Conservation (phyloP, 2,329 filamentous ascomycete species). For the Leptoxyphium fumago region DNA sequence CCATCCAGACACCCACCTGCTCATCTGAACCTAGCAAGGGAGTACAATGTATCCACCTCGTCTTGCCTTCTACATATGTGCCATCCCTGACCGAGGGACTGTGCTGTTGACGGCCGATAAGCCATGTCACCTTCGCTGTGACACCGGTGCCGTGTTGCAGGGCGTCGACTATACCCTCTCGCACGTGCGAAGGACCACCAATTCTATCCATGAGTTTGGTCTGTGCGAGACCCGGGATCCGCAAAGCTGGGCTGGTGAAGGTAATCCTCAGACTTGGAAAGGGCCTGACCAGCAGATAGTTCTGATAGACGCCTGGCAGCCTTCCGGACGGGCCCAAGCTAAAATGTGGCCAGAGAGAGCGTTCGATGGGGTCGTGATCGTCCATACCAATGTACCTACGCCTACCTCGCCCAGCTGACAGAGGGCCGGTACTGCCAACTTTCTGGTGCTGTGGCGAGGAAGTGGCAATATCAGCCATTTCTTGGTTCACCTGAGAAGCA, state of each 20-base stretch:
- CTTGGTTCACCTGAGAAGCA: background rate
- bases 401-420: background rate
- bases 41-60: constrained; percentile 31
- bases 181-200: constrained; percentile 23
- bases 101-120: constrained; percentile 10
- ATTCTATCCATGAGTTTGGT: constrained; percentile 29
- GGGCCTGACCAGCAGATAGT: constrained; percentile 50
- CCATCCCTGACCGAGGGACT: constrained; percentile 2
- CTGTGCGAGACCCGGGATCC: constrained; percentile 50
- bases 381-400: constrained; percentile 18
- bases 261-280: constrained; percentile 51
- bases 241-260: constrained; percentile 53
- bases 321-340: constrained; percentile 19
- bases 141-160: constrained; percentile 24
- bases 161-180: constrained; percentile 25
- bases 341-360: constrained; percentile 16
- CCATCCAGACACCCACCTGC: constrained; percentile 32
- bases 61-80: constrained; percentile 10
- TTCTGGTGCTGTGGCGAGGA: background rate
- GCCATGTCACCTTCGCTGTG: constrained; percentile 30
- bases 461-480: background rate
- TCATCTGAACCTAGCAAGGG: constrained; percentile 28
- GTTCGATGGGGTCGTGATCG: constrained; percentile 9
- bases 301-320: constrained; percentile 24
- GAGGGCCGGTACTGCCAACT: background rate